Percentiles rank a stretch among this genome's conserved stretches.
phyloP scores from a whole-genome alignment of 2,329 filamentous ascomycete genomes.

The Arthroderma sp. region DNA sequence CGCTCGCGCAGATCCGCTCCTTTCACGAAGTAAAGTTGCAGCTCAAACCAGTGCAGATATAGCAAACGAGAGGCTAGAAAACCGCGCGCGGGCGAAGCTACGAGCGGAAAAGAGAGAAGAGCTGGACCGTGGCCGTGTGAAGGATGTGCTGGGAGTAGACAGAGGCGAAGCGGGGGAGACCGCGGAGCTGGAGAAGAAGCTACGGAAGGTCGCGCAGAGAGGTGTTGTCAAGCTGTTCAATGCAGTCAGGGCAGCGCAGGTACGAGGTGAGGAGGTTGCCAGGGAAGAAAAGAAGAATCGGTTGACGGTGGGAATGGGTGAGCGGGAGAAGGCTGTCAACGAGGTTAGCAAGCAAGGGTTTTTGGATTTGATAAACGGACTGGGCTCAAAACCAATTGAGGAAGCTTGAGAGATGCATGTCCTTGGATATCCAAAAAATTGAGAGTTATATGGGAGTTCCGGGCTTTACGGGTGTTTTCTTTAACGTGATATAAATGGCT shows the following conservation, averaged over 20 bases:
- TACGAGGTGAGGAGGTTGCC: conserved; percentile 69
- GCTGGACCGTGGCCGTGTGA: conserved; percentile 74
- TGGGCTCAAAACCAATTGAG: conserved; percentile 41
- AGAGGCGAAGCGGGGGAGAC: conserved; percentile 42
- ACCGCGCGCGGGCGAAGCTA: conserved; percentile 66
- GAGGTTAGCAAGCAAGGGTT: conserved; percentile 98
- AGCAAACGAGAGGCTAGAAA: conserved; percentile 65
- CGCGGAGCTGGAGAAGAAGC: conserved; percentile 59
- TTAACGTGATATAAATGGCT: conserved; percentile 13
- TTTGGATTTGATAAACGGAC: conserved; percentile 66
- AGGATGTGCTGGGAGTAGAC: conserved; percentile 64
- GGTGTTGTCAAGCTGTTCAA: conserved; percentile 97
- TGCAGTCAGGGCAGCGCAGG: conserved; percentile 82
- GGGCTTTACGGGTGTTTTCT: neutral
- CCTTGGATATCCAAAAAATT: neutral
- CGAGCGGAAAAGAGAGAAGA: conserved; percentile 68
- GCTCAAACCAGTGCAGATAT: conserved; percentile 59
- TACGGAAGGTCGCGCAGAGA: conserved; percentile 79
- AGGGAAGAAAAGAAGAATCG: conserved; percentile 52
- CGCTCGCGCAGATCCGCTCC: conserved; percentile 78
- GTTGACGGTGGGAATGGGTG: conserved; percentile 64
- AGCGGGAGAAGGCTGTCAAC: conserved; percentile 75
- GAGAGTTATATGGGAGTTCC: neutral
- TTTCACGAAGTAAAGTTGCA: conserved; percentile 68
- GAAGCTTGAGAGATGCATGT: conserved; percentile 26